Conservation (phyloP, 495 filamentous ascomycete species). For the Aspergillus asperescens region DNA sequence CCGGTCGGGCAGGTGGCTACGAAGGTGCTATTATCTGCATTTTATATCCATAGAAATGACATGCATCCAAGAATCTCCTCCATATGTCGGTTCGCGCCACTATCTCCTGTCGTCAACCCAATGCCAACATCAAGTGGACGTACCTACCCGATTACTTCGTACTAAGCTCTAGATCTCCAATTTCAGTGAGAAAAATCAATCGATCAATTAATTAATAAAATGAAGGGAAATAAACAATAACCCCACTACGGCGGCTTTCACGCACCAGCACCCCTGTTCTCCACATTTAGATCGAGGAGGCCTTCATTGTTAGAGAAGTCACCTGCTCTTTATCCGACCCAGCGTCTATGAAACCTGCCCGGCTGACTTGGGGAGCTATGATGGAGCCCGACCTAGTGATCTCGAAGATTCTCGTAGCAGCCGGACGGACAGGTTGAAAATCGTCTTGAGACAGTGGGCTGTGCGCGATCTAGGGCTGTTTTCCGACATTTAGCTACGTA, state of each 20-base stretch:
- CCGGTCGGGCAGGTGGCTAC: no score
- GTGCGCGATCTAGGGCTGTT: constrained; percentile 2
- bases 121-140: no score
- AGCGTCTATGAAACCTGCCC: not conserved
- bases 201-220: no score
- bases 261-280: not conserved
- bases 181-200: no score
- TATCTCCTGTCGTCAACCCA: not conserved
- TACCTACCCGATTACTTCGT: no score
- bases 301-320: not conserved
- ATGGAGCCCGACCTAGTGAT: not conserved
- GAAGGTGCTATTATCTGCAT: not conserved
- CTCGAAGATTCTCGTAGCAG: not conserved
- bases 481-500: not conserved
- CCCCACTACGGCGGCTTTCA: no score
- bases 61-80: not conserved
- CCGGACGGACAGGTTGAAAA: not conserved
- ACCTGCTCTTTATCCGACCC: constrained; percentile 6
- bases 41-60: not conserved
- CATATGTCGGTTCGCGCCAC: not conserved
- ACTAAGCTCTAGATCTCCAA: no score
- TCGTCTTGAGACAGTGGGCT: not conserved
- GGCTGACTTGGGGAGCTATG: constrained; percentile 1
- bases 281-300: not conserved
- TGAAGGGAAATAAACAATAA: no score